phyloP scores from a whole-genome alignment of 257 asterid genomes.

The Schizonepeta tenuifolia region DNA sequence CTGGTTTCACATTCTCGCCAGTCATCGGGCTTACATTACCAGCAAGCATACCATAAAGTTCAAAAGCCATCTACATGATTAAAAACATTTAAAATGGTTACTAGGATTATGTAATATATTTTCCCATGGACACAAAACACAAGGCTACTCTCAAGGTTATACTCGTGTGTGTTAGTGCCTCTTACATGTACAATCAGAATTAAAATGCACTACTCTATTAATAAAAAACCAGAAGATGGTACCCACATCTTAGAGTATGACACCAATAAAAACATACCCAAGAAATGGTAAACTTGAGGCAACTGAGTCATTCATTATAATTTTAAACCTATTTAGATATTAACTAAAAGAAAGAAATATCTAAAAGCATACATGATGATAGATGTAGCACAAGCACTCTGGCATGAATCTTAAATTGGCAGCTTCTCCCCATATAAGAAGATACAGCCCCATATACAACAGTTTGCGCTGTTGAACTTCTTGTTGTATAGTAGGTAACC shows the following conservation, averaged over 20 bases:
- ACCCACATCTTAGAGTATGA: not conserved
- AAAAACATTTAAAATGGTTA: conserved; percentile 9
- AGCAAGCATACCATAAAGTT: conserved; percentile 97
- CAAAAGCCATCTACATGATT: conserved; percentile 85
- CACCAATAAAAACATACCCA: not conserved
- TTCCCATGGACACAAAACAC: not conserved
- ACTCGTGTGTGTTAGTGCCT: too few species aligned
- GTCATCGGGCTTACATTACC: conserved; percentile 98
- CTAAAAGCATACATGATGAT: conserved; percentile 83
- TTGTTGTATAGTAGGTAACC: conserved; percentile 98
- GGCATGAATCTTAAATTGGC: conserved; percentile 99
- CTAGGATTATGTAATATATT: not conserved
- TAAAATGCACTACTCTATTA: not conserved
- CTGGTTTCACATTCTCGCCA: conserved; percentile 98
- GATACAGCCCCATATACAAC: conserved; percentile 89
- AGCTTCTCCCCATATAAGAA: conserved; percentile 99
- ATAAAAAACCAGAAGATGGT: not conserved
- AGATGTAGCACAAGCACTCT: conserved; percentile 93
- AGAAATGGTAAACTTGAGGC: conserved; percentile 1
- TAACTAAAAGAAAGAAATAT: conserved; percentile 14
- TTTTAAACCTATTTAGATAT: conserved; percentile 1
- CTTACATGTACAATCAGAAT: too few species aligned
- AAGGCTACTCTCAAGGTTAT: not conserved
- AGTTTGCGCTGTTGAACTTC: conserved; percentile 97
- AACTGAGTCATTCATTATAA: not conserved